A percentile compares a stretch with the other conserved stretches of the same genome.
Evolutionary conservation across 2,329 filamentous ascomycete species (phyloP).

Genomic region (Fusarium redolens): DNA sequence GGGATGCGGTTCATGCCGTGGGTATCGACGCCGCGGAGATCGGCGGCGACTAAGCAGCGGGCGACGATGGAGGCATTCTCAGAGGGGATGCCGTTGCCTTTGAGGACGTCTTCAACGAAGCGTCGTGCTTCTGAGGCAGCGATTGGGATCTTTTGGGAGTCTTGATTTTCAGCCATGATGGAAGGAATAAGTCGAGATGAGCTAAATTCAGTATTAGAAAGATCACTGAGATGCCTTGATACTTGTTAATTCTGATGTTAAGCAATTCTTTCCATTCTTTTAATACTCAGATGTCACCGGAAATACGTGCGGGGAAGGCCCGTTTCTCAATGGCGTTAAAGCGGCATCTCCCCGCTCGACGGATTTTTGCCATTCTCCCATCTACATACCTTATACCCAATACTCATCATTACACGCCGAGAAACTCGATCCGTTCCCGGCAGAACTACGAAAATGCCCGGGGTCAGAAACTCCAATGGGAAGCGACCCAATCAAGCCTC

Average conservation of each 20-base stretch:
- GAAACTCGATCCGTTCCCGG: not conserved
- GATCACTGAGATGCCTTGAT: not conserved
- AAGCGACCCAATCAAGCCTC: not conserved
- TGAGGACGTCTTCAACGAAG: slow-evolving; percentile 67
- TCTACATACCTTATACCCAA: not conserved
- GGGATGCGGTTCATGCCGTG: slow-evolving; percentile 82
- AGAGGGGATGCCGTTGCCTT: slow-evolving; percentile 68
- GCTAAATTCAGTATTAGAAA: not conserved
- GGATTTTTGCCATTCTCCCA: slow-evolving; percentile 24
- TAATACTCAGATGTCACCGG: not conserved
- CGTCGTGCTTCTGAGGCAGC: slow-evolving; percentile 53
- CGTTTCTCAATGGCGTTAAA: not conserved
- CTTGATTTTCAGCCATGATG: slow-evolving; percentile 32
- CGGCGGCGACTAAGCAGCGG: slow-evolving; percentile 76
- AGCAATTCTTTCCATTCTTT: not conserved
- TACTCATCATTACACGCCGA: not conserved
- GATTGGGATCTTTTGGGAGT: slow-evolving; percentile 47
- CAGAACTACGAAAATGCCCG: slow-evolving; percentile 22
- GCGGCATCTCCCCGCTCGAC: slow-evolving; percentile 34
- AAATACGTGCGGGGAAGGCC: slow-evolving; percentile 12
- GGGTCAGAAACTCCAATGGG: not conserved
- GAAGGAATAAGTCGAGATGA: not conserved
- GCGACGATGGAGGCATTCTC: slow-evolving; percentile 72
- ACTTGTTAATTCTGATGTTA: not conserved
- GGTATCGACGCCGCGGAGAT: slow-evolving; percentile 82